Conservation (phyloP, 1,284 basidiomycete species). For the Ganoderma resinaceum region DNA sequence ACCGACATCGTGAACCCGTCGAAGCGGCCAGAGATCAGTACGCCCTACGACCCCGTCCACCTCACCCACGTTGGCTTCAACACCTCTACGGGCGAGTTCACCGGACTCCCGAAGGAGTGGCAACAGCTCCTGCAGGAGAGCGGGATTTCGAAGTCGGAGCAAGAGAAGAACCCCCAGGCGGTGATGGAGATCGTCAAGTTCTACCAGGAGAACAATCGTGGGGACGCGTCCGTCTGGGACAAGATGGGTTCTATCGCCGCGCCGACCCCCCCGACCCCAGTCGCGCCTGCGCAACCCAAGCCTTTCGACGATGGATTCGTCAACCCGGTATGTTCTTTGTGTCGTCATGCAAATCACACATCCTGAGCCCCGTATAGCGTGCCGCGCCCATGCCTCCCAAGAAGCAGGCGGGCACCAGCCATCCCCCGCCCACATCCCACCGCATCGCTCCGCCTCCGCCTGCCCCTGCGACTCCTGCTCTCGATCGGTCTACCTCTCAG, state of each 20-base stretch:
- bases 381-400: conserved; percentile 61
- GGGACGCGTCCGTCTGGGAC: conserved; percentile 73
- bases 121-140: conserved; percentile 97
- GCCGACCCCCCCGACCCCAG: conserved; percentile 31
- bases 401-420: conserved; percentile 49
- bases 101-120: conserved; percentile 98
- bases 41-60: conserved; percentile 99
- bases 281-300: conserved; percentile 27
- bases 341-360: neutral
- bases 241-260: conserved; percentile 71
- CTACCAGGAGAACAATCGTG: conserved; percentile 87
- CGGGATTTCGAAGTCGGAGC: conserved; percentile 93
- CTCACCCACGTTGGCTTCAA: conserved; percentile 99
- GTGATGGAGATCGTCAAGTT: conserved; percentile 99
- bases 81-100: conserved; percentile 97
- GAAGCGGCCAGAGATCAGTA: conserved; percentile 94
- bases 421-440: conserved; percentile 57
- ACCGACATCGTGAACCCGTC: conserved; percentile 63
- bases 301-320: conserved; percentile 54
- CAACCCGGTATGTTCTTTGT: conserved; percentile 53
- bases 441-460: conserved; percentile 76
- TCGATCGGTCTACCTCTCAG: conserved; percentile 82
- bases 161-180: conserved; percentile 98
- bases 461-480: conserved; percentile 58
- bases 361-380: conserved; percentile 45